A percentile compares a stretch with the other conserved stretches of the same genome.
Conservation (phyloP, 345 rosid genomes). For the Dovyalis caffra region DNA sequence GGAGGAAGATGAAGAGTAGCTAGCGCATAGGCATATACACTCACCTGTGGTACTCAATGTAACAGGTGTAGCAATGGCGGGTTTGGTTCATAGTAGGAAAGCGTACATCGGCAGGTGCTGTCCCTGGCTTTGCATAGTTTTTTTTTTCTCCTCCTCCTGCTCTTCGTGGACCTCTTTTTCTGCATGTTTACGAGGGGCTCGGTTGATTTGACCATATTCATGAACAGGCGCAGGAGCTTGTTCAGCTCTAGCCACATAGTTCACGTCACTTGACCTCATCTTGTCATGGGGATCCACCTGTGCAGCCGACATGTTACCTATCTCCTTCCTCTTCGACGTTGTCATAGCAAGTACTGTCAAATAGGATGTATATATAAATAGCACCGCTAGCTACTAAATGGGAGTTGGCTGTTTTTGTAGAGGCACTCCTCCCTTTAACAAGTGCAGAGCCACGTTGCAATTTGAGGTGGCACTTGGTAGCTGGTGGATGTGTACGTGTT, state of each 20-base stretch:
- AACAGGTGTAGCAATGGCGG: slow-evolving; percentile 32
- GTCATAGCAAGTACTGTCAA: too few species aligned
- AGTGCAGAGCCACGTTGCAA: too few species aligned
- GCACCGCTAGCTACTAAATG: too few species aligned
- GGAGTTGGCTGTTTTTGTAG: too few species aligned
- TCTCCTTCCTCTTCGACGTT: neutral
- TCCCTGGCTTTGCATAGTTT: neutral
- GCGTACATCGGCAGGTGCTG: slow-evolving; percentile 15
- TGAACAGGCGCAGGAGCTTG: slow-evolving; percentile 50
- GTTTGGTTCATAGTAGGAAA: slow-evolving; percentile 24
- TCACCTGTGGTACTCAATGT: slow-evolving; percentile 31
- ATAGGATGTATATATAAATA: too few species aligned
- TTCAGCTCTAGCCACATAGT: slow-evolving; percentile 43
- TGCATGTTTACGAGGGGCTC: neutral
- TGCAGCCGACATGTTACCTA: slow-evolving; percentile 29
- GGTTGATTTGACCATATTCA: slow-evolving; percentile 21
- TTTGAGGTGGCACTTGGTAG: too few species aligned
- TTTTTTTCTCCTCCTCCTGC: slow-evolving; percentile 12
- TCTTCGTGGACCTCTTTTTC: neutral
- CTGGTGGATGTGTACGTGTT: too few species aligned
- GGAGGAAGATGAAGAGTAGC: too few species aligned
- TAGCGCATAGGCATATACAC: too few species aligned
- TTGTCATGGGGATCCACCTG: slow-evolving; percentile 45
- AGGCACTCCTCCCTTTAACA: too few species aligned
- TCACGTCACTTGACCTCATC: slow-evolving; percentile 54